Conservation (phyloP, 164 flowering plant species). For the Annona cherimola region DNA sequence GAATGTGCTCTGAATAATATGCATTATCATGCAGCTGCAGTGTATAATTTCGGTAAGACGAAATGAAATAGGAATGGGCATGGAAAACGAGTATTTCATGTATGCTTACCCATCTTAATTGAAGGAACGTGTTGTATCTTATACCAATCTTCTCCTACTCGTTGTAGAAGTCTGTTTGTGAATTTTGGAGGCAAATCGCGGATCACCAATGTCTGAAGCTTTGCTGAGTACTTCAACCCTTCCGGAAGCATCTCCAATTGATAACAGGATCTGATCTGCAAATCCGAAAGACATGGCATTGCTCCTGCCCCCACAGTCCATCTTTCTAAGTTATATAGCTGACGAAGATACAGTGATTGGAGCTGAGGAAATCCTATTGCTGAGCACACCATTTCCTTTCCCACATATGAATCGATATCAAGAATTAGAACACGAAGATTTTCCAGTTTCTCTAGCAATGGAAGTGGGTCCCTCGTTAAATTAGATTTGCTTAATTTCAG, state of each 20-base stretch:
- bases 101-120: too few species aligned
- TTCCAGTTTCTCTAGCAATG: neutral
- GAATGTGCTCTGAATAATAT: too few species aligned
- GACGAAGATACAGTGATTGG: neutral
- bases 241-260: neutral
- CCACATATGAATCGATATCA: neutral
- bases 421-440: neutral
- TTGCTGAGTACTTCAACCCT: neutral
- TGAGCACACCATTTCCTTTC: neutral
- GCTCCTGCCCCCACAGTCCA: neutral
- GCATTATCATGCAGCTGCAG: too few species aligned
- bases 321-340: neutral
- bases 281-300: neutral
- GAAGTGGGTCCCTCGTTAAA: neutral
- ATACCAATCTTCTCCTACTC: neutral
- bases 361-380: neutral
- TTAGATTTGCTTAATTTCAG: neutral
- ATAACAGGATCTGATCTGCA: neutral
- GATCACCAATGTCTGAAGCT: neutral
- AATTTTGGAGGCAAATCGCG: neutral
- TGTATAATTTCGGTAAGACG: too few species aligned
- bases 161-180: neutral
- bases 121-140: neutral
- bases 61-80: too few species aligned
- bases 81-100: too few species aligned